A percentile compares a stretch with the other conserved stretches of the same genome.
Conservation (phyloP, 2,329 filamentous ascomycete genomes). For the Beauveria sp. region DNA sequence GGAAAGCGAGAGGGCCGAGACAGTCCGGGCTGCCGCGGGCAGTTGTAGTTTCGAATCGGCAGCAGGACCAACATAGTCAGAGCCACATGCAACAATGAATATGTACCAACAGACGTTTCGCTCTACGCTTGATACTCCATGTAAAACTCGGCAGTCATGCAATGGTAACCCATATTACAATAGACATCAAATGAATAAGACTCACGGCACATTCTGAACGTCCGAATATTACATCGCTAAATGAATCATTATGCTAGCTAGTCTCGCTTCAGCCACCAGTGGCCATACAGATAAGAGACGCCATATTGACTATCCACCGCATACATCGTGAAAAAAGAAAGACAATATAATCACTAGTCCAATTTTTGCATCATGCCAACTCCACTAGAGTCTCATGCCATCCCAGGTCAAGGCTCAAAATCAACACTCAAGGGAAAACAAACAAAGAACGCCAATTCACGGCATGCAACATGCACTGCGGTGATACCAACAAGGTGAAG, state of each 20-base stretch:
- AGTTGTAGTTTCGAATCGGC: background rate
- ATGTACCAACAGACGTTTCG: conserved; percentile 9
- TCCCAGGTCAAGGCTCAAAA: background rate
- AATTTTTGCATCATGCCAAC: conserved; percentile 6
- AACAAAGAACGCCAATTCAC: background rate
- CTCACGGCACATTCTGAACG: background rate
- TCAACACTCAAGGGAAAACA: background rate
- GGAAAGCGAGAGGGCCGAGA: too few species aligned
- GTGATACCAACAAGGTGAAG: background rate
- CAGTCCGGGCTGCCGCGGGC: too few species aligned
- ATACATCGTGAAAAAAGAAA: background rate
- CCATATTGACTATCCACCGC: background rate
- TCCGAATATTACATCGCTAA: background rate
- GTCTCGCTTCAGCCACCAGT: background rate
- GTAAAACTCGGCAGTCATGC: background rate
- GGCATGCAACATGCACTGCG: background rate
- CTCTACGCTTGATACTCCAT: background rate
- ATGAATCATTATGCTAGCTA: conserved; percentile 7
- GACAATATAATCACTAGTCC: background rate
- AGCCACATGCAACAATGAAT: background rate
- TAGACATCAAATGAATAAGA: too few species aligned
- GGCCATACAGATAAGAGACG: background rate
- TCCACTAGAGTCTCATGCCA: background rate
- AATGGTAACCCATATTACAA: too few species aligned
- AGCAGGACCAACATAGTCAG: background rate